phyloP scores from a whole-genome alignment of 1,139 yeast species.

The Zygoascus meyerae region DNA sequence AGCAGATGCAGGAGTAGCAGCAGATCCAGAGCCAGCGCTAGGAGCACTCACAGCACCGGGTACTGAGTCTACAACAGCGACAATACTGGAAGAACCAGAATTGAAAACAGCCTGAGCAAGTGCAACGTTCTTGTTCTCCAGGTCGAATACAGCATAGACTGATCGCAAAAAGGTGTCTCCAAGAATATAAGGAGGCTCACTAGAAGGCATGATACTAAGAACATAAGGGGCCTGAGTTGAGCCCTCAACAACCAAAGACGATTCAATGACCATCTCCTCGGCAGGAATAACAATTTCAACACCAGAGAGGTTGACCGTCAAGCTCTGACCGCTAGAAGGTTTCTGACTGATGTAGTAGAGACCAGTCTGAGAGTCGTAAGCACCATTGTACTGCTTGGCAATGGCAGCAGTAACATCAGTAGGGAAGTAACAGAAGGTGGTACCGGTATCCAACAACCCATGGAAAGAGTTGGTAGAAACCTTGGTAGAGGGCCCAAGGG shows the following conservation, averaged over 20 bases:
- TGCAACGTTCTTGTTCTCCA: constrained; percentile 58
- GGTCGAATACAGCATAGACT: constrained; percentile 74
- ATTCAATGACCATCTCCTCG: constrained; percentile 25
- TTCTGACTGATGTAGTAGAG: constrained; percentile 21
- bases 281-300: constrained; percentile 25
- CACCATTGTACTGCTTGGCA: constrained; percentile 23
- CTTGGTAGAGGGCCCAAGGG: constrained; percentile 13
- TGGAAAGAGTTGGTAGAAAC: constrained; percentile 5
- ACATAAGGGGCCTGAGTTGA: constrained; percentile 19
- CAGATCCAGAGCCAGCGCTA: neutral
- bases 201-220: constrained; percentile 27
- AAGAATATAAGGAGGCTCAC: constrained; percentile 33
- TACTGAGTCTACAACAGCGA: constrained; percentile 16
- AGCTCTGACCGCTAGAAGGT: constrained; percentile 31
- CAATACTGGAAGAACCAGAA: constrained; percentile 13
- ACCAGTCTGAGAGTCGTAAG: constrained; percentile 18
- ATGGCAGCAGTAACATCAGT: constrained; percentile 21
- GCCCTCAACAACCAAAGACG: constrained; percentile 22
- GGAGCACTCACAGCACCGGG: constrained; percentile 15
- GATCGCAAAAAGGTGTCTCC: constrained; percentile 76
- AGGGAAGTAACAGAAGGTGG: constrained; percentile 59
- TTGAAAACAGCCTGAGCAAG: constrained; percentile 52
- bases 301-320: constrained; percentile 28
- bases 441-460: constrained; percentile 56
- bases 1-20: constrained; percentile 1